Base-by-base conservation (phyloP, 2,329 filamentous ascomycete species). In the Claviceps sp. region DNA sequence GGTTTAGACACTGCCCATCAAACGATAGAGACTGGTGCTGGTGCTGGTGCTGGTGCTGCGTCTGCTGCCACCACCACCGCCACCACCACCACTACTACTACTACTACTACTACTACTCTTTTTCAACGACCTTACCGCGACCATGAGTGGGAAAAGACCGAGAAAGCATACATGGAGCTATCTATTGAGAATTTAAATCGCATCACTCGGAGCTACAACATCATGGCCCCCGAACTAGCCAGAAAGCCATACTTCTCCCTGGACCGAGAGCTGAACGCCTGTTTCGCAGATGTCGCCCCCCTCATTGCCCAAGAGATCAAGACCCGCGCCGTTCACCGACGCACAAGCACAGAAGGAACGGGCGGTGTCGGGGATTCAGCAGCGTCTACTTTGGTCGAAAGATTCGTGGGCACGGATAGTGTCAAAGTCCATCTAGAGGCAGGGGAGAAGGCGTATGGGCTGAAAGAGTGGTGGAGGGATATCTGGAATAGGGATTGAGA, bases 201-300 rank as follows among this genome's bases (percentile, higher is more conserved):
- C 34, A 74, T 94, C 48, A 85, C 88, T 7, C 80, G 93, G 26
- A 86, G 86, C 14, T 98, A 98, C 72, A 97, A 97, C 61, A 78
- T 97, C 3, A 91, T 95, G 82, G 91, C 93, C 0, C 93, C 93
- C 0, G 84, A 88, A 51, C 75, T 95, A 1, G 90, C 91, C 2
- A 94, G 93, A 69, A 95, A 95, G 66, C 88, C 91, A 0, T 97
- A 97, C 66, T 89, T 88, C 62, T 83, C 76, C 2, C 78, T 97
- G 7, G 80, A 89, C 45, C 81, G 91, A 48, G 93, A 98, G 68
- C 74, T 97, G 16, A 76, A 75, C 34, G 74, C 79, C 2, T 96
- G 90, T 64, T 97, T 83, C 62, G 85, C 88, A 0, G 90, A 95
- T 55, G 84, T 95, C 1, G 91, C 91, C 6, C 88, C 88, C 0